Percentiles rank a stretch among this genome's conserved stretches.
phyloP scores from a whole-genome alignment of 768 basidiomycete genomes.

The Boletus coccyginus region DNA sequence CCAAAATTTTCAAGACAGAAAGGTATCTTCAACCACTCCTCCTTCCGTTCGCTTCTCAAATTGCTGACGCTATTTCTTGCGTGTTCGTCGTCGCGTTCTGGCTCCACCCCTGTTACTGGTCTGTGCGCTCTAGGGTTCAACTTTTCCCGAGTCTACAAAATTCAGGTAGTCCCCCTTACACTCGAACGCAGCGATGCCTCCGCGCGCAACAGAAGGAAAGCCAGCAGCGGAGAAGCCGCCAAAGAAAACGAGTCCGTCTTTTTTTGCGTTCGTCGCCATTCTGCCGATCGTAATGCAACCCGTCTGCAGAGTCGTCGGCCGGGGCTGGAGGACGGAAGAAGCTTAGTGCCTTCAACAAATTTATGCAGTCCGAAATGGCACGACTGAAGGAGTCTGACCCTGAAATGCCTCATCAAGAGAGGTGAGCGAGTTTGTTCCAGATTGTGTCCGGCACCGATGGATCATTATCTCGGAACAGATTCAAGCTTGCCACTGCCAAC shows the following conservation, averaged over 20 bases:
- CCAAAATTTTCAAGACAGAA: constrained; percentile 7
- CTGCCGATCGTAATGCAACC: constrained; percentile 12
- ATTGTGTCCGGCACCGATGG: neutral
- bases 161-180: constrained; percentile 4
- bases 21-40: constrained; percentile 5
- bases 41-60: constrained; percentile 7
- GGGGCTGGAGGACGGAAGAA: constrained; percentile 53
- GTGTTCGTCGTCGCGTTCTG: constrained; percentile 3
- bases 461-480: constrained; percentile 37
- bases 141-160: constrained; percentile 12
- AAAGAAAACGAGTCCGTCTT: constrained; percentile 53
- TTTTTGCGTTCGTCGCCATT: constrained; percentile 10
- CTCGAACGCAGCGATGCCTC: constrained; percentile 38
- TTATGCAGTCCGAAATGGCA: constrained; percentile 76
- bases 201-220: constrained; percentile 39
- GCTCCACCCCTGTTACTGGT: constrained; percentile 32
- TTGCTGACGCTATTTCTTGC: neutral
- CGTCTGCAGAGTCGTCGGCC: constrained; percentile 49
- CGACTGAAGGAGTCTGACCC: constrained; percentile 76
- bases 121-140: constrained; percentile 24
- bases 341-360: constrained; percentile 75
- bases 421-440: constrained; percentile 39
- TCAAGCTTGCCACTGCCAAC: constrained; percentile 72
- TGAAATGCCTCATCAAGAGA: constrained; percentile 67
- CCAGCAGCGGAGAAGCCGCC: constrained; percentile 43